phyloP scores from a whole-genome alignment of 2,329 filamentous ascomycete genomes.

The Ophiostoma piceae region DNA sequence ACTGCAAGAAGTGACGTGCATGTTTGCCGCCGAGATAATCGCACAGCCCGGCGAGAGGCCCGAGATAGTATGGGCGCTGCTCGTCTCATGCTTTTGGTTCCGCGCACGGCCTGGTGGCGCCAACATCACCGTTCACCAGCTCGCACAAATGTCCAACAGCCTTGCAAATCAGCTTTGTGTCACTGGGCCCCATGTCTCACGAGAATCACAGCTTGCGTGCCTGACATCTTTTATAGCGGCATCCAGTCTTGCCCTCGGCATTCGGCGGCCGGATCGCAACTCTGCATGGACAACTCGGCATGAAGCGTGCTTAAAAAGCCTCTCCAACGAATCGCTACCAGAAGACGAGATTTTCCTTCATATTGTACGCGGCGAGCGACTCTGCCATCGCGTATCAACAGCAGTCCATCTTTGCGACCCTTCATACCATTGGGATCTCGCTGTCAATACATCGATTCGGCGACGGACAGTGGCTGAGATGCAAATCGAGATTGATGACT shows the following conservation, averaged over 20 bases:
- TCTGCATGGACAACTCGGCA: conserved; percentile 11
- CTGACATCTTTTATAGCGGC: conserved; percentile 13
- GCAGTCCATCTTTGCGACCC: conserved; percentile 9
- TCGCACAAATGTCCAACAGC: conserved; percentile 15
- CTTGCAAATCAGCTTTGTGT: conserved; percentile 10
- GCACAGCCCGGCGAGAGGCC: conserved; percentile 2
- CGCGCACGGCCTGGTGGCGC: conserved; percentile 15
- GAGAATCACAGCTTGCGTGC: conserved; percentile 7
- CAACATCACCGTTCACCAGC: conserved; percentile 15
- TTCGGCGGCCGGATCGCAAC: conserved; percentile 5
- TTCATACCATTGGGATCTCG: neutral
- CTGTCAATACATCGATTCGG: neutral
- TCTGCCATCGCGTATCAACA: neutral
- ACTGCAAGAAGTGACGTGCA: conserved; percentile 10
- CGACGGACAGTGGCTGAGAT: neutral
- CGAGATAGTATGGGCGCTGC: conserved; percentile 18
- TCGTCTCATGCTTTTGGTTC: conserved; percentile 14
- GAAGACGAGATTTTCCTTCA: conserved; percentile 3
- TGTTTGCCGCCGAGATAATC: conserved; percentile 19
- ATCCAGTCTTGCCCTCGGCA: conserved; percentile 14
- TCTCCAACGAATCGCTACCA: neutral
- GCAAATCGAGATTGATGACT: conserved; percentile 16
- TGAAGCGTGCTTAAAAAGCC: conserved; percentile 9
- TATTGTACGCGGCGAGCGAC: conserved; percentile 16
- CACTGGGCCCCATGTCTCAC: neutral